Conservation (phyloP, 441 rosid species). For the Gossypium aridum region DNA sequence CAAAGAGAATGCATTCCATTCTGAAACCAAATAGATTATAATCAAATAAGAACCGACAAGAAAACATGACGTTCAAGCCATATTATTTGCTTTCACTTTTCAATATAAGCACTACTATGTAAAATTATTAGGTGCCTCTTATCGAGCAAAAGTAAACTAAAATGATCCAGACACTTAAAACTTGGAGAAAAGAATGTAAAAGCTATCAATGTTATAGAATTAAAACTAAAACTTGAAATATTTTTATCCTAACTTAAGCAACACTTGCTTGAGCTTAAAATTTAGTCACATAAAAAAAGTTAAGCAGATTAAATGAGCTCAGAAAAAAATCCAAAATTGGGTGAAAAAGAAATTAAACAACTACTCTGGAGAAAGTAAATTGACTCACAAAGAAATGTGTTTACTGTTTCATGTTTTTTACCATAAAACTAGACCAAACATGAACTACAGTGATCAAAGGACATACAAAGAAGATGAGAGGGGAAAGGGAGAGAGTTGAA, state of each 20-base stretch:
- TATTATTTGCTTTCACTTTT: neutral
- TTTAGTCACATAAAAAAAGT: neutral
- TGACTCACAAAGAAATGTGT: neutral
- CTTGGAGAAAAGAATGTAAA: neutral
- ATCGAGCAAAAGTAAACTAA: neutral
- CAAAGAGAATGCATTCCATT: slow-evolving; percentile 95
- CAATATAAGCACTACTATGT: neutral
- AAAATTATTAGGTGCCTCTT: neutral
- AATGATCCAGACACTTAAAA: neutral
- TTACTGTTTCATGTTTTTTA: neutral
- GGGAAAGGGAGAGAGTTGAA: neutral
- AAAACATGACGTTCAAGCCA: neutral
- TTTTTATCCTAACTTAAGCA: neutral
- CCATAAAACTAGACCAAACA: neutral
- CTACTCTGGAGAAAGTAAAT: neutral
- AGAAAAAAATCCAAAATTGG: neutral
- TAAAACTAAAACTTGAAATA: neutral
- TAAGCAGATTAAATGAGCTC: neutral
- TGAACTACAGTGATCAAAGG: neutral
- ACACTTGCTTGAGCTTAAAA: neutral
- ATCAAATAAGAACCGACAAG: neutral
- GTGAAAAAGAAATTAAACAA: neutral
- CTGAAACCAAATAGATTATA: slow-evolving; percentile 33
- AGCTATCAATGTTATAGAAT: neutral
- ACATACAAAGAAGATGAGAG: neutral